Base-by-base conservation (phyloP, 1,284 basidiomycete species). In the Fomitopsis betulina region DNA sequence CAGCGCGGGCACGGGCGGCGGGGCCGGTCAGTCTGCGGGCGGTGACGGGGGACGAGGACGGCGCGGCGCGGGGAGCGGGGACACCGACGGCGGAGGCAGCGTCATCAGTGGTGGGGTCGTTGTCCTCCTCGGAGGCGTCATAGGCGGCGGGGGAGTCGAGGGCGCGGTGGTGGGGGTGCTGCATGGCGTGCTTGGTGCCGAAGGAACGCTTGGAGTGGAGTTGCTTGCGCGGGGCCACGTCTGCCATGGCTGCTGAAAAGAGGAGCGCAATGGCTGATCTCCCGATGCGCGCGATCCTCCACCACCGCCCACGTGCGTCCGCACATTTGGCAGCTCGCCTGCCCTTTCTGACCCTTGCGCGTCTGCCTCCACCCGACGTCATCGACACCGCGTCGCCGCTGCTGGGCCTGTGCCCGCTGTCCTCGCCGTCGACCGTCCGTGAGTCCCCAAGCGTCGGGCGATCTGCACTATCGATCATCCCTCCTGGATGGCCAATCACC, bases 91-190 rank as follows among this genome's bases (percentile, higher is more conserved):
- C 73, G 27, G 86, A 84, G 32, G 77, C 80, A 38, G 75, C 84
- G 66, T 89, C 88, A 76, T 91, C 89, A 10, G 87, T 90, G 65
- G 89, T 74, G 8, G 88, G 87, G 70, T 91, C 89, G 70, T 91
- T 91, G 78, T 91, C 89, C 73, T 91, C 89, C 67, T 90, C 89
- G 6, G 87, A 90, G 66, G 88, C 87, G 72, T 90, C 88, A 75
- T 90, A 90, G 8, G 87, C 86, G 7, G 87, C 86, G 23, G 88
- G 88, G 0, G 88, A 89, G 61, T 89, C 85, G 32, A 83, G 70
- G 52, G 62, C 58, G 56, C 60, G 65, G 55, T 61, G 79, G 68
- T 63, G 66, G 8, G 62, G 61, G 58, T 65, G 63, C 32, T 65
- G 63, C 57, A 56, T 60, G 13, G 61, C 60, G 60, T 66, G 63